Evolutionary conservation across 83 land plant genomes (phyloP).

Genomic region (Larix sibirica): DNA sequence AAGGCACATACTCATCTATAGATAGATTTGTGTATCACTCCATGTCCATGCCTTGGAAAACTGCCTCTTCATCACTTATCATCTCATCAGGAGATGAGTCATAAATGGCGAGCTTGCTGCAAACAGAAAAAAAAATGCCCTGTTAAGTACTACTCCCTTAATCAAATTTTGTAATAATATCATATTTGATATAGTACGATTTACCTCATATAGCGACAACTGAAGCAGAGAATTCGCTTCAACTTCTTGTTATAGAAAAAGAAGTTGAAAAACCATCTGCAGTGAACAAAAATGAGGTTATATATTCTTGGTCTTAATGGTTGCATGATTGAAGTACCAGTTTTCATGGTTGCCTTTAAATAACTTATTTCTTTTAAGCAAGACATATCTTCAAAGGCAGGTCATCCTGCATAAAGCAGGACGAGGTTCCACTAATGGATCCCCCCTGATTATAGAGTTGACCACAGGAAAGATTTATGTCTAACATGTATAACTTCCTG

Average conservation of each 20-base stretch:
- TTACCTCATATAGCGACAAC: slow-evolving; percentile 73
- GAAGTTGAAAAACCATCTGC: slow-evolving; percentile 93
- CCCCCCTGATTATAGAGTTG: too few species aligned
- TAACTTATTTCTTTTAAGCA: neutral
- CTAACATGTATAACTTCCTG: too few species aligned
- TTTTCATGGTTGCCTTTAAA: neutral
- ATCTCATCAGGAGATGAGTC: slow-evolving; percentile 2
- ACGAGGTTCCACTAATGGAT: neutral
- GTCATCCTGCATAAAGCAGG: too few species aligned
- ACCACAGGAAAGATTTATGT: too few species aligned
- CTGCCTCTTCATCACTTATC: slow-evolving; percentile 5
- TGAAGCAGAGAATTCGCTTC: slow-evolving; percentile 80
- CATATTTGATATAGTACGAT: neutral
- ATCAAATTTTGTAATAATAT: neutral
- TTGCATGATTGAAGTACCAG: neutral
- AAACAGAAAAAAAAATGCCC: slow-evolving; percentile 7
- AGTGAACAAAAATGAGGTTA: neutral
- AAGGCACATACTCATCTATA: too few species aligned
- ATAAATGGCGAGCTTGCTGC: slow-evolving; percentile 12
- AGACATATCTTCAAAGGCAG: neutral
- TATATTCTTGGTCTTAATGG: too few species aligned
- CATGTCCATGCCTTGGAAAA: slow-evolving; percentile 14
- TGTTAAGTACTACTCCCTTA: neutral
- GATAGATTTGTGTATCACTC: neutral
- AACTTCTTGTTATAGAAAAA: slow-evolving; percentile 87